A percentile compares a stretch with the other conserved stretches of the same genome.
phyloP scores from a whole-genome alignment of 805 yeast species.

The Candida caryicola region DNA sequence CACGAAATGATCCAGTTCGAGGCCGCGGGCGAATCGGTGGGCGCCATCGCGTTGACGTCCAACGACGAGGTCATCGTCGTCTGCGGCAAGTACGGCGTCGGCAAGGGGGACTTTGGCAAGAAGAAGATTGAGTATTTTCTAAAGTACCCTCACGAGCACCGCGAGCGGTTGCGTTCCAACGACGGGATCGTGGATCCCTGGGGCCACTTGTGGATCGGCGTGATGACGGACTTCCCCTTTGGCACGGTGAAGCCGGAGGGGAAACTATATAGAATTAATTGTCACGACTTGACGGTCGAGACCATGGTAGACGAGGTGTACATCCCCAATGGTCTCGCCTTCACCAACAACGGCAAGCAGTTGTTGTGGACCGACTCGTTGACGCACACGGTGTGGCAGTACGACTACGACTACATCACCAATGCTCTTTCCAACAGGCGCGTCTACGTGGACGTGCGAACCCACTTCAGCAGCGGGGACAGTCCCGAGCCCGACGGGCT shows the following conservation, averaged over 20 bases:
- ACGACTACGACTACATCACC: constrained; percentile 33
- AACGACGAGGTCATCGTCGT: constrained; percentile 49
- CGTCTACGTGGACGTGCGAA: constrained; percentile 19
- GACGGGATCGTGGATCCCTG: constrained; percentile 79
- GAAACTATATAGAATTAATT: constrained; percentile 32
- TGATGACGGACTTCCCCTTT: constrained; percentile 59
- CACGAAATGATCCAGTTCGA: constrained; percentile 41
- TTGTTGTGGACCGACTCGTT: constrained; percentile 43
- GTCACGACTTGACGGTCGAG: constrained; percentile 29
- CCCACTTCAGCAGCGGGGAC: constrained; percentile 16
- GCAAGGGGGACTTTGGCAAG: constrained; percentile 45
- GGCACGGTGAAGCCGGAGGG: constrained; percentile 51
- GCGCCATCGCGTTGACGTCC: constrained; percentile 68
- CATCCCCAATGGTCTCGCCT: constrained; percentile 67
- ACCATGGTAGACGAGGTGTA: constrained; percentile 27
- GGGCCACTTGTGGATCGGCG: constrained; percentile 78
- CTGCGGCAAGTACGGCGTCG: constrained; percentile 68
- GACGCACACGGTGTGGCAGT: constrained; percentile 33
- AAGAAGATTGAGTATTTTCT: constrained; percentile 39
- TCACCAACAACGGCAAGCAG: constrained; percentile 24
- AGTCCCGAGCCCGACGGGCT: constrained; percentile 79
- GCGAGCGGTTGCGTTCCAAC: constrained; percentile 49
- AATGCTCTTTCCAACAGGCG: constrained; percentile 27
- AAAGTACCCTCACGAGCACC: constrained; percentile 27
- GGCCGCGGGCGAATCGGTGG: constrained; percentile 48